phyloP scores from a whole-genome alignment of 495 filamentous ascomycete species.

The Neurospora africana region DNA sequence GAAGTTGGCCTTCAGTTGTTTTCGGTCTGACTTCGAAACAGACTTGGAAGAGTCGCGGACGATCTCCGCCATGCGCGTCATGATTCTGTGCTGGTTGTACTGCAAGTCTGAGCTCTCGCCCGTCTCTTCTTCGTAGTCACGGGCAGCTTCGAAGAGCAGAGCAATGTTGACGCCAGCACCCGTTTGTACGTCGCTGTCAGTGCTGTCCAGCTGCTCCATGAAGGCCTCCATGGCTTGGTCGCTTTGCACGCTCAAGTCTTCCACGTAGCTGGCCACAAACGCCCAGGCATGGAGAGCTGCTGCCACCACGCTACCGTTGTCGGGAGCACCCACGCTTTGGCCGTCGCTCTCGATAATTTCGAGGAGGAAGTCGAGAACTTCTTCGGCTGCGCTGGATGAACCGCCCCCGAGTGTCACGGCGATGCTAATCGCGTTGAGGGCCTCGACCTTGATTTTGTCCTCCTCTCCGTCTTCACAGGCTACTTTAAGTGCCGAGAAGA shows the following conservation, averaged over 20 bases:
- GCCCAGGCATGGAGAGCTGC: slow-evolving; percentile 86
- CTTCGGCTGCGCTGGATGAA: slow-evolving; percentile 54
- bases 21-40: slow-evolving; percentile 70
- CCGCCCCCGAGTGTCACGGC: slow-evolving; percentile 74
- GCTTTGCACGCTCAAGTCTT: slow-evolving; percentile 66
- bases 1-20: slow-evolving; percentile 67
- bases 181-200: slow-evolving; percentile 66
- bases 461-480: slow-evolving; percentile 62
- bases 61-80: slow-evolving; percentile 43
- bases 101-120: slow-evolving; percentile 37
- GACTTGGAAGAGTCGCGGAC: slow-evolving; percentile 53
- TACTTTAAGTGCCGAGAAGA: slow-evolving; percentile 53
- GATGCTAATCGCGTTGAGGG: slow-evolving; percentile 64
- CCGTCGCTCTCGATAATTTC: slow-evolving; percentile 86
- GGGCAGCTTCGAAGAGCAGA: slow-evolving; percentile 74
- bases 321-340: slow-evolving; percentile 57
- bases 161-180: slow-evolving; percentile 87
- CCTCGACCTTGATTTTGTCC: slow-evolving; percentile 53
- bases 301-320: slow-evolving; percentile 65
- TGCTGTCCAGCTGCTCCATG: slow-evolving; percentile 78
- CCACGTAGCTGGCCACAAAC: slow-evolving; percentile 69
- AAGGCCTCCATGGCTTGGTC: slow-evolving; percentile 74
- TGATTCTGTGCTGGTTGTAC: slow-evolving; percentile 46
- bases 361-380: slow-evolving; percentile 72
- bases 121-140: slow-evolving; percentile 52